Evolutionary conservation across 2,329 filamentous ascomycete genomes (phyloP).

Genomic region (Aureobasidium namibiae): DNA sequence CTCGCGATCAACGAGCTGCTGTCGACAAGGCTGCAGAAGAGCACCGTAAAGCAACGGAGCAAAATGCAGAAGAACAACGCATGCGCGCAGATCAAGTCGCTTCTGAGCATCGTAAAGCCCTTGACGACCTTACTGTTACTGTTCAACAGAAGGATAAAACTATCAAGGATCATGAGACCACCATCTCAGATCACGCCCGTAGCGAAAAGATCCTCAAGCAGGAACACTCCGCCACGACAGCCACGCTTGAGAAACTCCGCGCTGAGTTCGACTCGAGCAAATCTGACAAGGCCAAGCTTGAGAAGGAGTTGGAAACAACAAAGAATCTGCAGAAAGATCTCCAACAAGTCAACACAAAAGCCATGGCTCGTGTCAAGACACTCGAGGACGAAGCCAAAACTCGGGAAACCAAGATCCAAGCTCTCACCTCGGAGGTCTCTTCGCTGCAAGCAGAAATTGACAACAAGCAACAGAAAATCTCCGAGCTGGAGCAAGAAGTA

Average conservation of each 20-base stretch:
- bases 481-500: slow-evolving; percentile 35
- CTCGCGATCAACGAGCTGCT: slow-evolving; percentile 11
- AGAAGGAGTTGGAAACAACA: slow-evolving; percentile 25
- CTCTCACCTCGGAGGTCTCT: slow-evolving; percentile 19
- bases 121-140: not conserved
- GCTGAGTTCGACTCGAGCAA: not conserved
- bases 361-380: slow-evolving; percentile 17
- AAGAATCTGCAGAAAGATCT: slow-evolving; percentile 20
- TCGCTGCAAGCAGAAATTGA: slow-evolving; percentile 20
- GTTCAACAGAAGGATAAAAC: not conserved
- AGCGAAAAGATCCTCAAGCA: slow-evolving; percentile 4
- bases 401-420: slow-evolving; percentile 10
- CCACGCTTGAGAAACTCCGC: not conserved
- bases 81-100: slow-evolving; percentile 1
- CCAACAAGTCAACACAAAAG: slow-evolving; percentile 17
- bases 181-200: slow-evolving; percentile 6
- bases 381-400: slow-evolving; percentile 17
- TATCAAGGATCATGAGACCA: not conserved
- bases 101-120: slow-evolving; percentile 18
- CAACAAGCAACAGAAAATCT: slow-evolving; percentile 21
- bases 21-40: slow-evolving; percentile 16
- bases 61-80: slow-evolving; percentile 18
- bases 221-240: not conserved
- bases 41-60: slow-evolving; percentile 16
- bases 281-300: slow-evolving; percentile 1